phyloP scores from a whole-genome alignment of 2,329 filamentous ascomycete species.

The Hyphodiscus sp. region DNA sequence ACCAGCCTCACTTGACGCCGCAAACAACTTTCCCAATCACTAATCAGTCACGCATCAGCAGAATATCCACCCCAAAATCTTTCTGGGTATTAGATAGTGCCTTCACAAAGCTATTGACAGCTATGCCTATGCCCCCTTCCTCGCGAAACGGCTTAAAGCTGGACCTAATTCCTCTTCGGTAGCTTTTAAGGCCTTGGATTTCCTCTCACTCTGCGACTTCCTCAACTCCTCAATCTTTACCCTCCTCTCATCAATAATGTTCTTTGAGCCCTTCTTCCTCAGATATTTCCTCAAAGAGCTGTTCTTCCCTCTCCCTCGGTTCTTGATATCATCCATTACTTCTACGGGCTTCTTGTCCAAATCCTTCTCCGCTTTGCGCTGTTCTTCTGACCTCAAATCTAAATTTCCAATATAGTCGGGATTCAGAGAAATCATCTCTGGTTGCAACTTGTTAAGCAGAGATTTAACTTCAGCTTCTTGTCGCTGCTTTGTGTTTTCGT shows the following conservation, averaged over 20 bases:
- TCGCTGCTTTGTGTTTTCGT: slow-evolving; percentile 86
- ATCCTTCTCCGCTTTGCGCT: slow-evolving; percentile 70
- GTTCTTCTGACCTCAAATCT: slow-evolving; percentile 72
- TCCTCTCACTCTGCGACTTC: slow-evolving; percentile 59
- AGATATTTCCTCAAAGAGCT: slow-evolving; percentile 81
- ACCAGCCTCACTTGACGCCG: too few species aligned
- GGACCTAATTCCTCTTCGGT: slow-evolving; percentile 72
- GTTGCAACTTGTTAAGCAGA: slow-evolving; percentile 88
- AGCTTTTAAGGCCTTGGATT: slow-evolving; percentile 61
- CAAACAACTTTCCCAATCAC: too few species aligned
- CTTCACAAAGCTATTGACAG: too few species aligned
- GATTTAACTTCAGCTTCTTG: slow-evolving; percentile 87
- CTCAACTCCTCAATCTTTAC: slow-evolving; percentile 78
- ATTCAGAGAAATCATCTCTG: slow-evolving; percentile 94
- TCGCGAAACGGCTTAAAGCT: slow-evolving; percentile 77
- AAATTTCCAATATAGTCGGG: slow-evolving; percentile 87
- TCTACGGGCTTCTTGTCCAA: slow-evolving; percentile 62
- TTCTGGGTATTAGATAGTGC: too few species aligned
- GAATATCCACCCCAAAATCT: too few species aligned
- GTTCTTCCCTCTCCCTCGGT: slow-evolving; percentile 83
- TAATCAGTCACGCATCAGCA: too few species aligned
- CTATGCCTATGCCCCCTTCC: slow-evolving; percentile 42
- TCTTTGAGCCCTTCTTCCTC: slow-evolving; percentile 85
- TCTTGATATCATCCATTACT: slow-evolving; percentile 57
- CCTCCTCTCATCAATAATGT: slow-evolving; percentile 93